A percentile compares a stretch with the other conserved stretches of the same genome.
These are phyloP conservation scores for Isatis tinctoria DNA, from an alignment of 345 rosid genomes.

Conservation along the genomic window DNA sequence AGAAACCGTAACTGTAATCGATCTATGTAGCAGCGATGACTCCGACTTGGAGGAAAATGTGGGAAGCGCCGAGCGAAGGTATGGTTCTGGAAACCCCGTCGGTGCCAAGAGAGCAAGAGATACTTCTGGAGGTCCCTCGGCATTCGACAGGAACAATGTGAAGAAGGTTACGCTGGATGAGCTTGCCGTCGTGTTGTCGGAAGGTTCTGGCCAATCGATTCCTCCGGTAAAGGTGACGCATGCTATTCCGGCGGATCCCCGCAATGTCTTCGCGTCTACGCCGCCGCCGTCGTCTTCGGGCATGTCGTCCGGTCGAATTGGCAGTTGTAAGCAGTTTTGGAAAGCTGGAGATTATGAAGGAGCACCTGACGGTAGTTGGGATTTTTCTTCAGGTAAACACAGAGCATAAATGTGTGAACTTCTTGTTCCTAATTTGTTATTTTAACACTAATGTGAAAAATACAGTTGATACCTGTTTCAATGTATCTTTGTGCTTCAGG, in stretches of 20 bases:
- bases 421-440: background rate
- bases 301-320: background rate
- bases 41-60: conserved; percentile 27
- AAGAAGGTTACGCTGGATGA: conserved; percentile 27
- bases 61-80: background rate
- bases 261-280: background rate
- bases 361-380: conserved; percentile 43
- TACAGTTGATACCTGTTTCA: background rate
- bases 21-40: conserved; percentile 59
- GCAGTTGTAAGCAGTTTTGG: conserved; percentile 74
- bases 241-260: background rate
- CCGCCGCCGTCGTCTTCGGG: background rate
- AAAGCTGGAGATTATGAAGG: conserved; percentile 89
- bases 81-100: background rate
- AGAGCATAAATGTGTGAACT: background rate
- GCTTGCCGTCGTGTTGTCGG: conserved; percentile 35
- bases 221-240: conserved; percentile 8
- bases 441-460: background rate
- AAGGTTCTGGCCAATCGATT: conserved; percentile 50
- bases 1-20: conserved; percentile 37
- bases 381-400: conserved; percentile 45
- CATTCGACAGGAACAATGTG: conserved; percentile 26
- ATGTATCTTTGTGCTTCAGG: conserved; percentile 35
- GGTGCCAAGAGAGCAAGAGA: conserved; percentile 32
- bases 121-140: conserved; percentile 16